Percentiles rank a stretch among this genome's conserved stretches.
phyloP scores from a whole-genome alignment of 192 early-diverging fungal species.

The Backusella luteola region DNA sequence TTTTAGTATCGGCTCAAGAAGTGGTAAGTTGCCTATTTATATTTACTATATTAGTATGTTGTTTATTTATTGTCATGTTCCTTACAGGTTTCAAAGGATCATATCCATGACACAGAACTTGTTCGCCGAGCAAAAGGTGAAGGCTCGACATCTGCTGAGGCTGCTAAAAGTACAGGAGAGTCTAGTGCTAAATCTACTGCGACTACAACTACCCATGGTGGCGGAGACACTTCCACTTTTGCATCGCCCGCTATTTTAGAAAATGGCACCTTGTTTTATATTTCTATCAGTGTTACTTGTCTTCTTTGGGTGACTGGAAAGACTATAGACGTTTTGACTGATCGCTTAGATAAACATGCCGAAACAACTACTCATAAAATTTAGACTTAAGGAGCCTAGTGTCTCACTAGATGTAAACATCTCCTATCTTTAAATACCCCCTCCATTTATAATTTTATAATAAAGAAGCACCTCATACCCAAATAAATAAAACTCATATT shows the following conservation, averaged over 20 bases:
- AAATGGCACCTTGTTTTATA: conserved; percentile 28
- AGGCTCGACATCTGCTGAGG: not conserved
- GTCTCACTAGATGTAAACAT: not conserved
- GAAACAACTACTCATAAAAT: not conserved
- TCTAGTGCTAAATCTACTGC: not conserved
- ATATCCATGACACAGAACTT: not conserved
- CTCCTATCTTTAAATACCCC: not conserved
- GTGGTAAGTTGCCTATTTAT: not conserved
- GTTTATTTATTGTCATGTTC: not conserved
- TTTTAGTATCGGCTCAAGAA: not conserved
- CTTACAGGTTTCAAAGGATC: not conserved
- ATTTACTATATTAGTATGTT: not conserved
- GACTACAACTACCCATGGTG: not conserved
- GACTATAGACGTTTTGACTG: conserved; percentile 17
- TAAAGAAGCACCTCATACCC: no score
- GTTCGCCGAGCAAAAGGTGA: not conserved
- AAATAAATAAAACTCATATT: no score
- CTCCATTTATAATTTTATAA: no score
- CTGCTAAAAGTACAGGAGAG: not conserved
- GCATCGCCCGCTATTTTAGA: conserved; percentile 16
- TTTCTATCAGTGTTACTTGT: conserved; percentile 21
- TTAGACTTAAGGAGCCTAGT: not conserved
- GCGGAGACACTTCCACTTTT: not conserved
- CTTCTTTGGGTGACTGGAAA: conserved; percentile 32
- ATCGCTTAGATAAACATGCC: conserved; percentile 27